Conservation (phyloP, 345 rosid species). For the Excoecaria cochinchinensis region DNA sequence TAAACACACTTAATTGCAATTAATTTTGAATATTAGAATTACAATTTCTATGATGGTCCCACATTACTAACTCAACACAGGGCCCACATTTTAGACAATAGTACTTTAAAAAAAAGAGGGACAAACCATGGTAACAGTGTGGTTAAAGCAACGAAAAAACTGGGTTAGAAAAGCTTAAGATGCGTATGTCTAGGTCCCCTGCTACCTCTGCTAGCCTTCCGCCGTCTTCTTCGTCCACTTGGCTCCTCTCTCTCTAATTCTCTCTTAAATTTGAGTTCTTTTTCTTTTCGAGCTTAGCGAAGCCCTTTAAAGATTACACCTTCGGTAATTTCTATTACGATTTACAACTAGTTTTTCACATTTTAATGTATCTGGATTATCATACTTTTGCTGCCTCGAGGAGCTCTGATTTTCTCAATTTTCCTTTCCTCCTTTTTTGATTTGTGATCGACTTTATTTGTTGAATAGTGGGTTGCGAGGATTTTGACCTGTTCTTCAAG, state of each 20-base stretch:
- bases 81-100: neutral
- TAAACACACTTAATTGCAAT: no score
- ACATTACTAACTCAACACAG: neutral
- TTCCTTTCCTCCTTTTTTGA: slow-evolving; percentile 2
- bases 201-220: slow-evolving; percentile 23
- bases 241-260: slow-evolving; percentile 10
- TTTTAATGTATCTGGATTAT: slow-evolving; percentile 19
- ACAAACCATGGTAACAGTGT: neutral
- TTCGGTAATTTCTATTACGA: slow-evolving; percentile 12
- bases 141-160: slow-evolving; percentile 1
- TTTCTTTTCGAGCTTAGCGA: slow-evolving; percentile 16
- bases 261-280: slow-evolving; percentile 10
- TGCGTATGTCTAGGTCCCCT: slow-evolving; percentile 9
- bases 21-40: no score
- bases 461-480: slow-evolving; percentile 9
- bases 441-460: neutral
- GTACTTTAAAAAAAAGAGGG: neutral
- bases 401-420: slow-evolving; percentile 20
- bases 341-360: slow-evolving; percentile 5
- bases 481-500: slow-evolving; percentile 9
- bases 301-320: slow-evolving; percentile 7
- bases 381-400: slow-evolving; percentile 5
- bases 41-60: neutral
- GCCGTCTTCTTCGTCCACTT: slow-evolving; percentile 31
- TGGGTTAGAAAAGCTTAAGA: neutral